Conservation (phyloP, 352 stramenopile genomes). For the Globisporangium irregulare region DNA sequence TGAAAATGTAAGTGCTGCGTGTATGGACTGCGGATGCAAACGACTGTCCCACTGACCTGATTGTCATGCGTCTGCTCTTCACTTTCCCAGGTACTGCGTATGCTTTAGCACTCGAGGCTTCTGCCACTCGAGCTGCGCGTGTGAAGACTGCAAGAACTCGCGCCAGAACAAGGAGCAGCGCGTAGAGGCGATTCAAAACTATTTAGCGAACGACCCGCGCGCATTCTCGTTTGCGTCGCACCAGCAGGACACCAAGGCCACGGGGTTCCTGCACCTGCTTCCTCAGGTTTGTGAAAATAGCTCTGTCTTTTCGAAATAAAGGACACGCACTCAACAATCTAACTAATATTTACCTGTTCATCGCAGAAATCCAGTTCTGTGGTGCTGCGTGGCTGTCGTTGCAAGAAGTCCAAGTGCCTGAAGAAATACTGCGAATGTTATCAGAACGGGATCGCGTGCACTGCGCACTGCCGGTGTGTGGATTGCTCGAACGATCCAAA, state of each 20-base stretch:
- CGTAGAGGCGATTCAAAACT: slow-evolving; percentile 71
- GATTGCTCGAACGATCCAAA: slow-evolving; percentile 92
- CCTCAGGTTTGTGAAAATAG: slow-evolving; percentile 33
- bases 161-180: slow-evolving; percentile 52
- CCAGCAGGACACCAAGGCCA: slow-evolving; percentile 25
- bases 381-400: slow-evolving; percentile 90
- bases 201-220: slow-evolving; percentile 71
- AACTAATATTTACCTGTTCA: background rate
- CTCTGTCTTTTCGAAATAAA: too few species aligned
- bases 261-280: slow-evolving; percentile 66
- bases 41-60: background rate
- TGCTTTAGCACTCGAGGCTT: slow-evolving; percentile 84
- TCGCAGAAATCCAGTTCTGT: slow-evolving; percentile 67
- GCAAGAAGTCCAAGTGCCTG: slow-evolving; percentile 96
- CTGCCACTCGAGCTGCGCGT: slow-evolving; percentile 66
- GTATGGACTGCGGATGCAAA: background rate
- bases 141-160: slow-evolving; percentile 74
- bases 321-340: background rate
- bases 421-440: slow-evolving; percentile 99
- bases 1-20: slow-evolving; percentile 57
- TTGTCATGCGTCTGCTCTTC: background rate
- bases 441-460: slow-evolving; percentile 90
- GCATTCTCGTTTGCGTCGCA: slow-evolving; percentile 66
- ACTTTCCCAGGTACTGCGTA: slow-evolving; percentile 59
- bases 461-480: slow-evolving; percentile 91